Evolutionary conservation across 805 yeast genomes (phyloP), one percentile per base, ranked within the genome.

Genomic region (Monosporozyma aquatica): DNA sequence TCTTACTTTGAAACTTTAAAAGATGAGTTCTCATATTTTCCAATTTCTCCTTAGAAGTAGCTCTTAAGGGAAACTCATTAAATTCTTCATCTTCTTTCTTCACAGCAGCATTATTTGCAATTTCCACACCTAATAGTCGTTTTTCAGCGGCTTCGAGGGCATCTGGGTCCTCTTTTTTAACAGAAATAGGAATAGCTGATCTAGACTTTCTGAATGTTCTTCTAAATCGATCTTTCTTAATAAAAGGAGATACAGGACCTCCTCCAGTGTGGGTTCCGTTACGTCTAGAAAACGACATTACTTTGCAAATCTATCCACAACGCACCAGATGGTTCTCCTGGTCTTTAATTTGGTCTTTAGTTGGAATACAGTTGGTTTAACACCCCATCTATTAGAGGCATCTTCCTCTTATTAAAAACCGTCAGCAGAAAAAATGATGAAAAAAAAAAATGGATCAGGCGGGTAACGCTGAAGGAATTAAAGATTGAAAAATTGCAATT

Each of bases 1-100:
- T 74, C 45, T 78, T 77, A 26, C 83, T 71, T 55, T 82, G 94
- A 56, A 90, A 87, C 61, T 82, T 82, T 64, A 89, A 62, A 20
- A 90, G 73, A 59, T 90, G 96, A 48, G 79, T 82, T 46, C 94
- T 72, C 38, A 80, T 72, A 47, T 82, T 83, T 37, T 76, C 78
- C 25, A 86, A 61, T 41, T 86, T 95, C 36, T 80, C 80, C 43
- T 70, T 66, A 0, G 85, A 70, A 51, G 90, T 83, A 10, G 92
- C 82, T 47, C 78, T 76, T 53, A 90, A 70, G 1, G 68, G 66
- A 45, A 59, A 68, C 45, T 65, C 69, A 30, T 55, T 62, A 45
- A 56, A 67, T 26, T 62, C 65, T 2, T 53, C 58, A 1, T 35
- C 43, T 10, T 46, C 47, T 11, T 41, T 37, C 41, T 47, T 45